Base-by-base conservation (phyloP, 306 rosid genomes). In the Vigna unguiculata region DNA sequence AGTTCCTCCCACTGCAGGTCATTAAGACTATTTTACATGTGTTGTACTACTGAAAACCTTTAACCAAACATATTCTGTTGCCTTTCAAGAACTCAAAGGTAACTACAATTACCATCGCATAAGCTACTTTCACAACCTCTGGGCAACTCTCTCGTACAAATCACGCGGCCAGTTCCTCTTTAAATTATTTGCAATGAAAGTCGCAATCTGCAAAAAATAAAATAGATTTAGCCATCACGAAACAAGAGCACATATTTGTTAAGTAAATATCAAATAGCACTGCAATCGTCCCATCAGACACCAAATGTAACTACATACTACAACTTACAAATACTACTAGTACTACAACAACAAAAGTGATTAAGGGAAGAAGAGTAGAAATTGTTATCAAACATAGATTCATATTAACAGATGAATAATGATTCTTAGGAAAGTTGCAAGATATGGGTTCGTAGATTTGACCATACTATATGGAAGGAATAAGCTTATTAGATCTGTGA, bases 121-220 rank as follows among this genome's bases (percentile, higher is more conserved):
- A 14, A 7, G 60, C 49, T 76, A 74, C 63, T 83, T 77, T 92
- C 88, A 95, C 85, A 95, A 81, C 90, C 88, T 92, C 79, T 82
- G 92, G 22, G 97, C 97, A 71, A 92, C 92, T 80, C 93, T 95
- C 69, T 92, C 97, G 1, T 88, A 95, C 86, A 95, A 85, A 83
- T 95, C 99, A 5, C 90, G 92, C 13, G 99, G 99, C 99, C 97
- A 95, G 38, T 92, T 92, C 84, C 96, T 84, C 49, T 80, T 92
- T 36, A 89, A 78, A 75, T 95, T 95, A 71, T 90, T 95, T 17
- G 99, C 99, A 75, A 95, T 89, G 78, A 95, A 92, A 82, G 81
- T 88, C 17, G 96, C 91, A 81, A 95, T 95, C 99, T 95, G 92
- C 93, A 75, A 36, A 80, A 28, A 75, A 53, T n/a, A 30, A n/a